Conservation (phyloP, 73 alveolate species). For the Stentor roeselii region DNA sequence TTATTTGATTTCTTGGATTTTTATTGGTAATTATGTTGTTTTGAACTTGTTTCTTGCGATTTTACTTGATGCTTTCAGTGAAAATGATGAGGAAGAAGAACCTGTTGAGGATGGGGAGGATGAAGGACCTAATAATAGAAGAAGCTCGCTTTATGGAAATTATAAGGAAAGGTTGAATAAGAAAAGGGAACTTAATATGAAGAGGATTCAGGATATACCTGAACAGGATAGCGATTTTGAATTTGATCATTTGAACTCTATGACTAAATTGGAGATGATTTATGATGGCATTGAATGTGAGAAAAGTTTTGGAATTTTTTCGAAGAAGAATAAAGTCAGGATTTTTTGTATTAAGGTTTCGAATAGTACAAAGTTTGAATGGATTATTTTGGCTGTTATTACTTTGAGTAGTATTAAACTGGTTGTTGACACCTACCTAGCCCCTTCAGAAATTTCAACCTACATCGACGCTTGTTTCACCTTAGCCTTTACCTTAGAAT, state of each 20-base stretch:
- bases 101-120: neutral
- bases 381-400: neutral
- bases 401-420: neutral
- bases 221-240: slow-evolving; percentile 17
- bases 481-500: slow-evolving; percentile 15
- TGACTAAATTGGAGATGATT: neutral
- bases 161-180: neutral
- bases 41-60: slow-evolving; percentile 91
- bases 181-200: neutral
- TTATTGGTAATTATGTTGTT: slow-evolving; percentile 90
- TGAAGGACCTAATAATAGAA: neutral
- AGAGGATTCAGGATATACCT: neutral
- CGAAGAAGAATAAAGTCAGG: neutral
- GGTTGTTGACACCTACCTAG: slow-evolving; percentile 19
- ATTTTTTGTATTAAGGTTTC: slow-evolving; percentile 23
- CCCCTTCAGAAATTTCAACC: neutral
- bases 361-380: neutral
- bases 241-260: neutral
- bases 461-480: slow-evolving; percentile 74
- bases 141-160: neutral
- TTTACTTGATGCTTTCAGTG: slow-evolving; percentile 77
- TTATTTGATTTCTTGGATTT: slow-evolving; percentile 83
- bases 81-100: slow-evolving; percentile 25
- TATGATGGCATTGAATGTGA: neutral
- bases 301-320: slow-evolving; percentile 12